Base-by-base conservation (phyloP, 2,329 filamentous ascomycete genomes). In the Pseudogymnoascus sp. region DNA sequence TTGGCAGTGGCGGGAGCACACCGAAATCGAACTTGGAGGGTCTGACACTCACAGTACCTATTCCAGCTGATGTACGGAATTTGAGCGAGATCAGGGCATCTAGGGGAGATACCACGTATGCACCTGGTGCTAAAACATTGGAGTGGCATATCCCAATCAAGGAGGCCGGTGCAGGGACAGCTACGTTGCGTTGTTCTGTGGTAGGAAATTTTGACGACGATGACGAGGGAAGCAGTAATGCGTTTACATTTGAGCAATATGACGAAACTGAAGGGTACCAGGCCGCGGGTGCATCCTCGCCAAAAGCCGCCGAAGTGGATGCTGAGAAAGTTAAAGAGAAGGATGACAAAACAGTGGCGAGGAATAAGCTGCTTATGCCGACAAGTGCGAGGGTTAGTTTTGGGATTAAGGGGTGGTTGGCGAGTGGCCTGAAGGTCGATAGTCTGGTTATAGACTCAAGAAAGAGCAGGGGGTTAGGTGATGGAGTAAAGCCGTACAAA, bases 401-500 rank as follows among this genome's bases (percentile, higher is more conserved):
- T 71, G 81, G 85, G 1, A 83, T 88, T 59, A 88, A 87, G 73
- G 86, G 86, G 3, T 88, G 86, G 84, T 72, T 89, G 69, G 81
- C 86, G 14, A 88, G 86, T 70, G 87, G 87, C 3, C 78, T 89
- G 59, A 88, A 82, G 73, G 81, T 89, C 31, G 86, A 88, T 68
- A 87, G 84, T 75, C 83, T 92, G 71, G 72, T 86, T 72, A 75
- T 91, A 69, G 81, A 92, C 73, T 80, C 85, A n/a, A 88, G 90
- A 74, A 92, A 88, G 77, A 96, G 91, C 75, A 84, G 88, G 63
- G 95, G 95, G 0, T 71, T 99, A 53, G 91, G 91, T 0, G 91
- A 96, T 68, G 86, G 89, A 2, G 86, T 97, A 40, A 96, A 92
- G 77, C 95, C 95, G 23, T 97, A 96, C 77, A 99, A 97, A 77